Base-by-base conservation (phyloP, 805 yeast genomes). In the Myxozyma geophila region DNA sequence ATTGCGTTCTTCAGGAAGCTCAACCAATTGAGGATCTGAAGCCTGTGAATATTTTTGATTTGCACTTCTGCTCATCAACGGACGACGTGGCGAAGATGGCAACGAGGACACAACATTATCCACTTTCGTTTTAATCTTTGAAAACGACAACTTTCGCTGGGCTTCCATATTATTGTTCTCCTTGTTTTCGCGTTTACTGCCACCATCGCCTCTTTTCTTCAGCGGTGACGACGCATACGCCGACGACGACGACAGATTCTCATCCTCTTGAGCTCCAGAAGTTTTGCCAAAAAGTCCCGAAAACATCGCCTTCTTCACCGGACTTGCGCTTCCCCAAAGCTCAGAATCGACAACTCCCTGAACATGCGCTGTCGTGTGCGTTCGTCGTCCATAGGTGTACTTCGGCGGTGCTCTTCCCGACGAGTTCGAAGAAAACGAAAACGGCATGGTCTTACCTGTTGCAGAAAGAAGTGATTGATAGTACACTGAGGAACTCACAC, bases 311-410 rank as follows among this genome's bases (percentile, higher is more conserved):
- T 44, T 33, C 54, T 62, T 62, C 23, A 53, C 64, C 12, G 69
- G 67, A 48, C 63, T 63, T 12, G 69, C 58, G 39, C 53, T 51
- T 21, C 48, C 50, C 69, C 69, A 66, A 21, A 59, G 54, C 36
- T 58, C 64, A 0, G 64, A 23, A 17, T 66, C 68, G 15, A 59
- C 21, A 5, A 64, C 40, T 7, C 68, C 69, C 41, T 62, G 69
- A 51, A 56, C 53, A 40, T 59, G 69, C n/a, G 53, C 51, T 5
- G 48, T 17, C 28, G 57, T 35, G 54, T 66, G 61, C 23, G 59
- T 55, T 7, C 52, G 51, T 10, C 63, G 60, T 10, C 69, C 69
- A 49, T 66, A 66, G 4, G 69, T 65, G 17, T 54, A 56, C 15
- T 48, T 47, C 37, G 59, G 53, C 41, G 46, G 47, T 17, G 13